Evolutionary conservation across 345 rosid species (phyloP), one percentile per base, ranked within the genome.

Genomic region (Acer campestre): DNA sequence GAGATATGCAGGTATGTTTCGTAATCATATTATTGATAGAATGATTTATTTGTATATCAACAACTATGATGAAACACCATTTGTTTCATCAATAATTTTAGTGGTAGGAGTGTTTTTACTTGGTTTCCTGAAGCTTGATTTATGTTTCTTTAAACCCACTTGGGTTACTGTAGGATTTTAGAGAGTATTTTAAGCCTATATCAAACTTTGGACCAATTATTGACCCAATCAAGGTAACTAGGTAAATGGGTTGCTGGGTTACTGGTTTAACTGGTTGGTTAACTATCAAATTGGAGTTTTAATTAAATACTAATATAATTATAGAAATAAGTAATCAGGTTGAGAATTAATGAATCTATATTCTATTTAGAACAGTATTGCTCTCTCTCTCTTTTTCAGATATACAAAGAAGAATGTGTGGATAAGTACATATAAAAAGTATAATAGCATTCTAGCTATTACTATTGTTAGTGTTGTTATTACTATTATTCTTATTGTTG

Each of bases 1-100:
- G 99, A 44, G 99, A 95, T 83, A 91, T 95, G 98, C 81, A 56
- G 93, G 99, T 93, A 88, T 70, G 78, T 70, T 74, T 71, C 70
- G 29, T 53, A 22, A 22, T 67, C 22, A 23, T 59, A 16, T 11
- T 46, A 40, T 68, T 59, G 16, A 7, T 27, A 44, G 18, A 62
- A 5, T n/a, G 16, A 14, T 31, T 56, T 35, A 48, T 74, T 74
- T n/a, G 31, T n/a, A 6, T 6, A 67, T 61, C 13, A 56, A 17
- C 1, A 18, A 38, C 38, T 11, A 16, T 44, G 20, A 16, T n/a
- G 58, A 42, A 38, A 10, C 1, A 13, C 16, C 56, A 46, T 38
- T 58, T 72, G 18, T 51, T 31, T 61, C 27, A 61, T 61, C 23
- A 56, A 12, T 44, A 14, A 22, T 3, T 62, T 35, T 44, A 56